These are phyloP conservation scores for Diutina pseudorugosa DNA, from an alignment of 1,139 yeast species.

Conservation along the genomic window DNA sequence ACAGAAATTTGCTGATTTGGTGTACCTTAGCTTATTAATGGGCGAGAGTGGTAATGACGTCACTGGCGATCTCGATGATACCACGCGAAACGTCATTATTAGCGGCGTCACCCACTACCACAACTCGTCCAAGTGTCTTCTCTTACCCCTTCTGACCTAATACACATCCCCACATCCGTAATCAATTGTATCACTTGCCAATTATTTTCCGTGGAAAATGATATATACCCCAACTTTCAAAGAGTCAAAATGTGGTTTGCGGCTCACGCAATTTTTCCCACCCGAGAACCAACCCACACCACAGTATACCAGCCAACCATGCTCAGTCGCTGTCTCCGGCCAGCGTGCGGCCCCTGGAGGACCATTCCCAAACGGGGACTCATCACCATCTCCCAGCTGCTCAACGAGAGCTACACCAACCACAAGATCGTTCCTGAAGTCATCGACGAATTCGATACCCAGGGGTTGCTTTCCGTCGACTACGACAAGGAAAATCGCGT, in stretches of 20 bases:
- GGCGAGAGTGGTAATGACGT: neutral
- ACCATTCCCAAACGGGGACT: constrained; percentile 8
- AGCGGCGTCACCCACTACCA: neutral
- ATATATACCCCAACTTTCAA: neutral
- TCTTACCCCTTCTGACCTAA: neutral
- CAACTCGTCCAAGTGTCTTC: neutral
- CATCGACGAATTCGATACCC: constrained; percentile 32
- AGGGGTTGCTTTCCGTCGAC: constrained; percentile 35
- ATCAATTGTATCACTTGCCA: too few species aligned
- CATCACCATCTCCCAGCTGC: constrained; percentile 52
- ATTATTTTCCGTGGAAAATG: too few species aligned
- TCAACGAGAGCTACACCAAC: constrained; percentile 47
- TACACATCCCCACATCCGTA: neutral
- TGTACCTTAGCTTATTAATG: neutral
- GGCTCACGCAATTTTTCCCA: neutral
- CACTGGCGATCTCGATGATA: neutral
- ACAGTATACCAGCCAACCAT: neutral
- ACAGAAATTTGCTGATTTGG: neutral
- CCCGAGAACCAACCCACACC: neutral
- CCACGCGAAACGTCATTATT: neutral
- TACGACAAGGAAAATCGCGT: constrained; percentile 49
- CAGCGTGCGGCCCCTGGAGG: neutral
- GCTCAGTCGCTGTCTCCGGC: neutral
- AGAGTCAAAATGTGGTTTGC: neutral
- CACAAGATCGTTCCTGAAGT: constrained; percentile 57